These are phyloP conservation scores for Melastoma malabathricum DNA, from an alignment of 345 rosid species.

Conservation along the genomic window DNA sequence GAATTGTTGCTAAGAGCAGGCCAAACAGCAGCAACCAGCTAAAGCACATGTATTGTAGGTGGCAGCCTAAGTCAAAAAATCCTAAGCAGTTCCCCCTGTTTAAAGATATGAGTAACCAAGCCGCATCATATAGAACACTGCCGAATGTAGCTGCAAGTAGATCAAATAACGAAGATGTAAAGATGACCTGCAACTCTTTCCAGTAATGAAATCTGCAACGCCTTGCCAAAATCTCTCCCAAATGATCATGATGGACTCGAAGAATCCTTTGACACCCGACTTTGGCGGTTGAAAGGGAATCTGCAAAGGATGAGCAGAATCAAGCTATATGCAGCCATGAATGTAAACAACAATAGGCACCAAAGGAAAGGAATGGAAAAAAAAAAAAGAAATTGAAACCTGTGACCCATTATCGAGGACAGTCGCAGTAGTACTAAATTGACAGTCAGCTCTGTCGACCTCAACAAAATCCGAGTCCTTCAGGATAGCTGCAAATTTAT, in stretches of 20 bases:
- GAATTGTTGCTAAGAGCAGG: slow-evolving; percentile 53
- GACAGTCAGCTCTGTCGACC: slow-evolving; percentile 87
- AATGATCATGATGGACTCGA: slow-evolving; percentile 40
- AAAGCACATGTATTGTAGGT: slow-evolving; percentile 75
- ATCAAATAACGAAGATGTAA: background rate
- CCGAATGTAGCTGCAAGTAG: background rate
- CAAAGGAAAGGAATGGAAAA: too few relatives aligned
- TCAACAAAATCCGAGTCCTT: slow-evolving; percentile 78
- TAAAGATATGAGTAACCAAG: background rate
- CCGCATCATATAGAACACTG: background rate
- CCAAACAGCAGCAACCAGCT: slow-evolving; percentile 84
- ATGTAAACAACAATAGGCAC: too few relatives aligned
- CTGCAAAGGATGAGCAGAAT: slow-evolving; percentile 26
- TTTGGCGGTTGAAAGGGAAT: slow-evolving; percentile 57
- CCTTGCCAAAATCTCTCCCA: slow-evolving; percentile 53
- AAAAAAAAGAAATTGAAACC: slow-evolving; percentile 21
- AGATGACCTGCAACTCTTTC: slow-evolving; percentile 67
- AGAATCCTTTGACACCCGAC: slow-evolving; percentile 42
- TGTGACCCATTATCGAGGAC: slow-evolving; percentile 75
- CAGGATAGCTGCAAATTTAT: slow-evolving; percentile 44
- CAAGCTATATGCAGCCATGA: slow-evolving; percentile 1
- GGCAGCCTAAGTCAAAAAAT: slow-evolving; percentile 83
- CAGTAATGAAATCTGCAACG: slow-evolving; percentile 60
- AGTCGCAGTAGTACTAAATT: slow-evolving; percentile 74
- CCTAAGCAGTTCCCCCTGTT: slow-evolving; percentile 61